Conservation (phyloP, 2,329 filamentous ascomycete genomes). For the Periconia digitata region DNA sequence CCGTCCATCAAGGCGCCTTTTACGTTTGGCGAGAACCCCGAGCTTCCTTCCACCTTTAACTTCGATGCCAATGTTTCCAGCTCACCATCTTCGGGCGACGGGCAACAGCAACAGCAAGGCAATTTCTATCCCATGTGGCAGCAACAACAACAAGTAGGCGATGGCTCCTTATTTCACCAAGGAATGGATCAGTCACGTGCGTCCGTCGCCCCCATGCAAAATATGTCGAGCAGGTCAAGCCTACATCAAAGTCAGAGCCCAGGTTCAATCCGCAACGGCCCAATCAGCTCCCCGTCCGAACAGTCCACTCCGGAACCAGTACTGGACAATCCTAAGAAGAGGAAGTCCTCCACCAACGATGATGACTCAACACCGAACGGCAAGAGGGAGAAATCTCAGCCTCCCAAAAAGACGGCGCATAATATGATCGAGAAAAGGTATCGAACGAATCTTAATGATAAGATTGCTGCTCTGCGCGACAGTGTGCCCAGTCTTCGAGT, state of each 20-base stretch:
- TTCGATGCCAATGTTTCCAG: slow-evolving; percentile 34
- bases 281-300: slow-evolving; percentile 48
- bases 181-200: slow-evolving; percentile 26
- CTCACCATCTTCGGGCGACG: slow-evolving; percentile 32
- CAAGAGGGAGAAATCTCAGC: slow-evolving; percentile 58
- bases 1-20: slow-evolving; percentile 26
- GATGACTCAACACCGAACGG: slow-evolving; percentile 55
- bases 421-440: slow-evolving; percentile 99
- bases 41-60: slow-evolving; percentile 37
- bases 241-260: slow-evolving; percentile 41
- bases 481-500: slow-evolving; percentile 88
- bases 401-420: slow-evolving; percentile 87
- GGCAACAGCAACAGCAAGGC: slow-evolving; percentile 31
- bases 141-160: slow-evolving; percentile 25
- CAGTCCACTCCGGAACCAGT: slow-evolving; percentile 65
- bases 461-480: slow-evolving; percentile 88
- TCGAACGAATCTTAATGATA: slow-evolving; percentile 93
- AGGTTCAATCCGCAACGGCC: slow-evolving; percentile 33
- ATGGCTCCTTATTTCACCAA: slow-evolving; percentile 31
- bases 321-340: slow-evolving; percentile 33
- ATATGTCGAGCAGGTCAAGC: slow-evolving; percentile 35
- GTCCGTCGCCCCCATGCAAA: slow-evolving; percentile 25
- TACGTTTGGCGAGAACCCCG: slow-evolving; percentile 35
- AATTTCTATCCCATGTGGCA: slow-evolving; percentile 37
- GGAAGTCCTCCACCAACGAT: slow-evolving; percentile 50